phyloP scores from a whole-genome alignment of 139 green algal species.

The Auxenochlorella pyrenoidosa region DNA sequence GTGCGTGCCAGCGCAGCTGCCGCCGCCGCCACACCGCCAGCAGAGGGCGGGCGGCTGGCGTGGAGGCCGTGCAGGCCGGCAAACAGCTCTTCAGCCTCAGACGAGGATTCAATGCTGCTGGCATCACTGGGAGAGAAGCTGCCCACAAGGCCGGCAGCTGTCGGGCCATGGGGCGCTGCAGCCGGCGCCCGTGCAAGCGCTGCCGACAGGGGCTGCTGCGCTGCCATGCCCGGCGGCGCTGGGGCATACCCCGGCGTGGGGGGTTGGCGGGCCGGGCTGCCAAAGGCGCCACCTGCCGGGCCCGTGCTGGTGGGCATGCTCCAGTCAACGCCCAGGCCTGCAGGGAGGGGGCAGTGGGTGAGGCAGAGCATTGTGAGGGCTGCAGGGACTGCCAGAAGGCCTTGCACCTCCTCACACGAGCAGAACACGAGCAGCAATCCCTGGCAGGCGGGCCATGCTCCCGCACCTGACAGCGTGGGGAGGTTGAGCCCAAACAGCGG shows the following conservation, averaged over 20 bases:
- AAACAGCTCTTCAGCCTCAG: slow-evolving; percentile 32
- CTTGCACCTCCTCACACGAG: background rate
- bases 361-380: background rate
- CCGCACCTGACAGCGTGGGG: background rate
- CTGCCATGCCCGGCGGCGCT: background rate
- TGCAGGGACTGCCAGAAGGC: background rate
- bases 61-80: slow-evolving; percentile 18
- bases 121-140: slow-evolving; percentile 28
- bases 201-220: background rate
- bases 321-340: slow-evolving; percentile 38
- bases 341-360: no score
- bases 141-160: background rate
- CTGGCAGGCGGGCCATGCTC: no score
- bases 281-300: background rate
- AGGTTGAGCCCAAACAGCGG: slow-evolving; percentile 41
- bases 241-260: background rate
- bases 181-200: no score
- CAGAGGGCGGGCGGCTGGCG: background rate
- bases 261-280: slow-evolving; percentile 14
- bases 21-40: background rate
- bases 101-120: slow-evolving; percentile 28
- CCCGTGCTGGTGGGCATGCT: slow-evolving; percentile 15
- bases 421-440: background rate
- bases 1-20: background rate
- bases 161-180: background rate